Evolutionary conservation across 805 yeast species (phyloP), one percentile per base, ranked within the genome.

Genomic region (Starmerella powellii): DNA sequence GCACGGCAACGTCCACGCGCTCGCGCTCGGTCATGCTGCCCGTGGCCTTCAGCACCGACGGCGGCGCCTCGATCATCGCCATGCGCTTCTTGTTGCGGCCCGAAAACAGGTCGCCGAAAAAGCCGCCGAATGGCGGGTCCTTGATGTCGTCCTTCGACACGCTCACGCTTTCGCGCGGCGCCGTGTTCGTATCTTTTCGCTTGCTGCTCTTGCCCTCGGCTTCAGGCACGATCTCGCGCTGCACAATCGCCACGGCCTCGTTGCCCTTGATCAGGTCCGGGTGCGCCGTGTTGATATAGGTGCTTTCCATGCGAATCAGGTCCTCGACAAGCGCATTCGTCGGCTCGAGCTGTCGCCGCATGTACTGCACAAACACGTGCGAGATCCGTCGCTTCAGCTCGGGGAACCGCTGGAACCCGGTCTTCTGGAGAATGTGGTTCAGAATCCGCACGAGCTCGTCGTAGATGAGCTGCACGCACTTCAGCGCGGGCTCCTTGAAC

Each of bases 51-150:
- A 88, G 74, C 3, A 83, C 86, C 24, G 93, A 76, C 30, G 98
- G 98, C 37, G 98, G 98, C 3, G 96, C 85, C 62, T 88, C 97
- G 84, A 88, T 80, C 11, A 85, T 78, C 23, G 91, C 95, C 52
- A 87, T 70, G 62, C 93, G 78, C 72, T 86, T 86, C 66, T 85
- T 88, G 63, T 84, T 85, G 63, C 88, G 86, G 3, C 93, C 77
- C 11, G 93, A 75, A 64, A 91, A 88, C 59, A 91, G 83, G 3
- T 95, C 95, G 40, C 96, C 94, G 60, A 91, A 91, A 65, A 88
- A 91, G 2, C 96, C 94, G 40, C 77, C 74, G 29, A 68, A 51
- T 40, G 68, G 68, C 45, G 81, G 80, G 23, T 70, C 74, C 28
- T 55, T 47, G 36, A 56, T 56, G 21, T 53, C 54, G 15, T 49